Evolutionary conservation across 164 flowering plant genomes (phyloP).

Genomic region (Umbilicus rupestris): DNA sequence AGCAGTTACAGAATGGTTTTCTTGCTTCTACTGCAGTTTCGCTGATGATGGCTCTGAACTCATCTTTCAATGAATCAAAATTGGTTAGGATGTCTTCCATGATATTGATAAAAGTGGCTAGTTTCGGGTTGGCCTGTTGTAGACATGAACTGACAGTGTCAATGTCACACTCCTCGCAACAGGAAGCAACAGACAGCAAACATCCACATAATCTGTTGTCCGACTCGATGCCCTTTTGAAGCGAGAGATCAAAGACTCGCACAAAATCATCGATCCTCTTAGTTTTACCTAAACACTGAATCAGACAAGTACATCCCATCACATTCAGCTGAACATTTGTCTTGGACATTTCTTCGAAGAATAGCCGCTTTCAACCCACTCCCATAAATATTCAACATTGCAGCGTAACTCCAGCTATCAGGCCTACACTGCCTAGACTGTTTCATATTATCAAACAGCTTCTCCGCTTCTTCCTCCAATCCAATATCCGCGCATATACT

Average conservation of each 20-base stretch:
- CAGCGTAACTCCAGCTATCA: no score
- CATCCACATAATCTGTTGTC: constrained; percentile 85
- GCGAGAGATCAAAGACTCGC: constrained; percentile 35
- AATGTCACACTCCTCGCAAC: constrained; percentile 42
- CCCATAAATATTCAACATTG: no score
- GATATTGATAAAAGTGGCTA: constrained; percentile 40
- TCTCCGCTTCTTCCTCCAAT: no score
- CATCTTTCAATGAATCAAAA: constrained; percentile 46
- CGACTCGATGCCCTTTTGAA: constrained; percentile 46
- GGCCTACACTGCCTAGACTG: constrained; percentile 37
- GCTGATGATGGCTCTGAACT: no score
- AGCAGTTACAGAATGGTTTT: constrained; percentile 80
- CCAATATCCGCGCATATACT: constrained; percentile 97
- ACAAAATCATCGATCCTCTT: constrained; percentile 67
- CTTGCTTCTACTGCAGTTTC: constrained; percentile 48
- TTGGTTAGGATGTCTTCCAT: constrained; percentile 26
- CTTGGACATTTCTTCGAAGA: no score
- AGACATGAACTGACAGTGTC: no score
- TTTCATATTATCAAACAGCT: no score
- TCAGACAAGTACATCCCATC: no score
- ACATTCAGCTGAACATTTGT: no score
- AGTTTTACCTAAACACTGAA: no score
- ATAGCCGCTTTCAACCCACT: no score
- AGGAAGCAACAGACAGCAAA: no score
- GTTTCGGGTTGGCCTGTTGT: constrained; percentile 49